phyloP scores from a whole-genome alignment of 345 rosid genomes.

The Populus simonii region DNA sequence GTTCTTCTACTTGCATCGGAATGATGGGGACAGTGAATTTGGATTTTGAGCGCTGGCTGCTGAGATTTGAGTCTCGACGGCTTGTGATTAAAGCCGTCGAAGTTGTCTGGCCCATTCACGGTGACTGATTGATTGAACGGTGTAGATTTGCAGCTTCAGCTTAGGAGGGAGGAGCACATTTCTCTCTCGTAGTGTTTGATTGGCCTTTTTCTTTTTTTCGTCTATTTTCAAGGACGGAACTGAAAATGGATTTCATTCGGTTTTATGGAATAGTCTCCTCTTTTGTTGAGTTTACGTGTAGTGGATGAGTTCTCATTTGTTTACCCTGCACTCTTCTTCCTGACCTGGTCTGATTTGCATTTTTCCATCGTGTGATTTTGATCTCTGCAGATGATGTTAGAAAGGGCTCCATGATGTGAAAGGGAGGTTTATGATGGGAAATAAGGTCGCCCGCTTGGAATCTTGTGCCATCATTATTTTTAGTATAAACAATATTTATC shows the following conservation, averaged over 20 bases:
- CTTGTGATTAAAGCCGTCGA: conserved; percentile 50
- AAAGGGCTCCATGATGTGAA: neutral
- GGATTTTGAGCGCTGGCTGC: conserved; percentile 33
- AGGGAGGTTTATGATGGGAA: neutral
- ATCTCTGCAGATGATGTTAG: no score
- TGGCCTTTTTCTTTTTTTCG: neutral
- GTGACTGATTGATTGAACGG: conserved; percentile 5
- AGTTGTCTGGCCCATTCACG: conserved; percentile 74
- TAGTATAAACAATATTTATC: neutral
- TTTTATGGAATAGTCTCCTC: conserved; percentile 3
- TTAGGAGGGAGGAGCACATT: neutral
- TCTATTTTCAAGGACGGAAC: conserved; percentile 30
- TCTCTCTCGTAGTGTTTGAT: neutral
- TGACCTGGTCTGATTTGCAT: neutral
- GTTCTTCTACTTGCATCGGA: conserved; percentile 36
- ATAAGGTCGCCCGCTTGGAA: conserved; percentile 1
- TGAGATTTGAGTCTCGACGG: conserved; percentile 36
- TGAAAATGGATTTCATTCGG: conserved; percentile 40
- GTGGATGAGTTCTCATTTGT: neutral
- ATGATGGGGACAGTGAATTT: conserved; percentile 28
- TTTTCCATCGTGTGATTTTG: neutral
- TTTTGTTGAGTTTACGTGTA: neutral
- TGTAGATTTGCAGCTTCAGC: neutral
- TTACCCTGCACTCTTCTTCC: neutral
- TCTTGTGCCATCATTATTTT: neutral